Conservation (phyloP, 2,329 filamentous ascomycete genomes). For the Ceratocystis alfenasii region DNA sequence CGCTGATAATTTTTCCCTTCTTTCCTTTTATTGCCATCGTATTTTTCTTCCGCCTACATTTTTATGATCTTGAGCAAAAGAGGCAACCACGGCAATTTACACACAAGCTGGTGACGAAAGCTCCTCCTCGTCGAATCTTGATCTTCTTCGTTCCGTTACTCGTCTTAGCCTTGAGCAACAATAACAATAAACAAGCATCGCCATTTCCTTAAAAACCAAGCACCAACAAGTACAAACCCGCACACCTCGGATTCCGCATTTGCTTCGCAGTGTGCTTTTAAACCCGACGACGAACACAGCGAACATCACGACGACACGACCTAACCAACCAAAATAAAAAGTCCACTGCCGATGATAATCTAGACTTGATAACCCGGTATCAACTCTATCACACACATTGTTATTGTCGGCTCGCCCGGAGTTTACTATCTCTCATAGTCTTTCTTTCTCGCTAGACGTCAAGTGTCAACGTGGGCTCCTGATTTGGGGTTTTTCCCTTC, state of each 20-base stretch:
- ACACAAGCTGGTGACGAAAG: constrained; percentile 6
- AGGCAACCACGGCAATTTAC: background rate
- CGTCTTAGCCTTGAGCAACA: background rate
- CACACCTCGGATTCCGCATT: too few species aligned
- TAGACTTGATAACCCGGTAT: background rate
- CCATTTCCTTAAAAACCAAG: background rate
- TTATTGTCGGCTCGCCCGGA: background rate
- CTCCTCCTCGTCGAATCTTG: constrained; percentile 15
- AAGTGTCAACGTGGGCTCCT: background rate
- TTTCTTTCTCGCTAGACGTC: constrained; percentile 3
- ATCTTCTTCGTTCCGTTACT: constrained; percentile 10
- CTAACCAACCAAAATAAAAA: background rate
- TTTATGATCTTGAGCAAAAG: background rate
- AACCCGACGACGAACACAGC: too few species aligned
- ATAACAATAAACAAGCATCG: constrained; percentile 3
- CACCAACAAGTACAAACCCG: too few species aligned
- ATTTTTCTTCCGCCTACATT: background rate
- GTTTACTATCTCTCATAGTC: background rate
- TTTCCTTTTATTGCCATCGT: background rate
- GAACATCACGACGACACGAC: background rate
- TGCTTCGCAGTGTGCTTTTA: too few species aligned
- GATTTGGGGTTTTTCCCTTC: constrained; percentile 3
- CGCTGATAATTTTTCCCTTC: background rate
- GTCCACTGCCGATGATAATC: background rate
- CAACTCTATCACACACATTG: background rate